A percentile compares a stretch with the other conserved stretches of the same genome.
phyloP scores from a whole-genome alignment of 805 yeast genomes.

The Sungouiozyma intestinalis region DNA sequence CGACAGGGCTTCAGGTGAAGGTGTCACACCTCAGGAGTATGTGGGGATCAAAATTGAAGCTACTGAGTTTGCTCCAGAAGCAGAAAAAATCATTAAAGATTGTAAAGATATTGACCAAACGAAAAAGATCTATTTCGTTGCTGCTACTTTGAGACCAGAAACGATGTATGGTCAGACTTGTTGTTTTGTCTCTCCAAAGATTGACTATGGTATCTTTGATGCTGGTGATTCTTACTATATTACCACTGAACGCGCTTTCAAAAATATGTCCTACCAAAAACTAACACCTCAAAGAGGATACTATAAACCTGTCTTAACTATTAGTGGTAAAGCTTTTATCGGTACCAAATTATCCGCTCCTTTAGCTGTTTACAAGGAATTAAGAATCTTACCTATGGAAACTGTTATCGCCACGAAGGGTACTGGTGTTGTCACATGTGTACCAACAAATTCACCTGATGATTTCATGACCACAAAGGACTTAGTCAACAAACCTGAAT shows the following conservation, averaged over 20 bases:
- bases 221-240: constrained; percentile 70
- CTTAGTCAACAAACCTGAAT: constrained; percentile 80
- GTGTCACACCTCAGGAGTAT: constrained; percentile 93
- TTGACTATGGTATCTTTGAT: constrained; percentile 82
- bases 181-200: constrained; percentile 94
- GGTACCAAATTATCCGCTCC: constrained; percentile 89
- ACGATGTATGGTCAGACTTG: constrained; percentile 98
- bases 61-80: constrained; percentile 40
- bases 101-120: constrained; percentile 30
- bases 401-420: constrained; percentile 91
- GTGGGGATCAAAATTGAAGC: constrained; percentile 84
- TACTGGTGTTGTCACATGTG: constrained; percentile 98
- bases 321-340: constrained; percentile 64
- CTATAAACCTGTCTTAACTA: constrained; percentile 45
- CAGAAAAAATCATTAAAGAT: constrained; percentile 29
- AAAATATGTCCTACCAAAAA: constrained; percentile 93
- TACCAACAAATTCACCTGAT: constrained; percentile 98
- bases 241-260: constrained; percentile 91
- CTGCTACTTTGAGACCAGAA: constrained; percentile 97
- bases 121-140: constrained; percentile 73
- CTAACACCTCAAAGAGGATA: constrained; percentile 82
- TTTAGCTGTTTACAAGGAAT: constrained; percentile 52
- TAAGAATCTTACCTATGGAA: constrained; percentile 93
- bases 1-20: constrained; percentile 95
- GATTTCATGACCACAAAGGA: constrained; percentile 84